Percentiles rank a stretch among this genome's conserved stretches.
These are phyloP conservation scores for Aureobasidium sp. DNA, from an alignment of 2,329 filamentous ascomycete genomes.

Conservation along the genomic window DNA sequence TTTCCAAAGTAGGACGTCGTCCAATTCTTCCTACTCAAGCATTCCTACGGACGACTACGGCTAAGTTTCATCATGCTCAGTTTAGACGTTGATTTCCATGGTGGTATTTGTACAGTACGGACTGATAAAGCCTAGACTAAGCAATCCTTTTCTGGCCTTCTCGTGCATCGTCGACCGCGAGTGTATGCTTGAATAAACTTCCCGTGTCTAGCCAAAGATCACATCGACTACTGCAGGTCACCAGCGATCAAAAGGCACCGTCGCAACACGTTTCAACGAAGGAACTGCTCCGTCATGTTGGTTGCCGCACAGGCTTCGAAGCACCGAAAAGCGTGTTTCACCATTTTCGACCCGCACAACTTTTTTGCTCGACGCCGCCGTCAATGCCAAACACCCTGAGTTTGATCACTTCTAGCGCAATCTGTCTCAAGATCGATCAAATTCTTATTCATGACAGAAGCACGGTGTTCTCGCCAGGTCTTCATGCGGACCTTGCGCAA, in stretches of 20 bases:
- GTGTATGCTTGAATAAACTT: not conserved
- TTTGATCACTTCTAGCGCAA: constrained; percentile 2
- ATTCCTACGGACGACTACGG: not conserved
- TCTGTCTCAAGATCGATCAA: not conserved
- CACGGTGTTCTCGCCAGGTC: not conserved
- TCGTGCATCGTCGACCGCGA: not conserved
- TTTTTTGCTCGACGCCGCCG: constrained; percentile 4
- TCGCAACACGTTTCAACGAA: constrained; percentile 4
- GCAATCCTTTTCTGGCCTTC: not conserved
- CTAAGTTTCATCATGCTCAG: not conserved
- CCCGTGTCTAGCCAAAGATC: not conserved
- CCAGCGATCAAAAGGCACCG: not conserved
- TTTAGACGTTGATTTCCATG: not conserved
- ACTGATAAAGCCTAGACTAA: not conserved
- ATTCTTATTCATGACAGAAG: constrained; percentile 6
- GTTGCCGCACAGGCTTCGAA: constrained; percentile 2
- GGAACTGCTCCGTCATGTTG: constrained; percentile 4
- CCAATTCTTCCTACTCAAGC: not conserved
- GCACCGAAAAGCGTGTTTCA: constrained; percentile 2
- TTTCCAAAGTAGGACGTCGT: not conserved
- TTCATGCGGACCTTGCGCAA: not conserved
- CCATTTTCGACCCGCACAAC: not conserved
- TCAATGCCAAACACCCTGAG: not conserved
- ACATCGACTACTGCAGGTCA: constrained; percentile 3
- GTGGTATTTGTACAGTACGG: not conserved